Base-by-base conservation (phyloP, 768 basidiomycete species). In the Amanita jacksonii region DNA sequence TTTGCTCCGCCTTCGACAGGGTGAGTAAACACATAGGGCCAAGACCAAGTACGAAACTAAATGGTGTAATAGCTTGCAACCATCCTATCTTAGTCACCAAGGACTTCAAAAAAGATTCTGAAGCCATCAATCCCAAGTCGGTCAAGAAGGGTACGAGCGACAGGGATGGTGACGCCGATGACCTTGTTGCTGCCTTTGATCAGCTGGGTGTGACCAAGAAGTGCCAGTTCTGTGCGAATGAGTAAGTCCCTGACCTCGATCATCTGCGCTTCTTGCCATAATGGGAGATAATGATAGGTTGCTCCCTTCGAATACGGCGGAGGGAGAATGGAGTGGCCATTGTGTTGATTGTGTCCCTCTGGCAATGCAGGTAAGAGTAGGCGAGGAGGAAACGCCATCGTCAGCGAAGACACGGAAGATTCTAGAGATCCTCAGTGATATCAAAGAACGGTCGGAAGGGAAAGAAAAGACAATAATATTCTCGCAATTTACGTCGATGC, bases 391-490 rank as follows among this genome's bases (percentile, higher is more conserved):
- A 12, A 81, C 79, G 3, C 82, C 82, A 0, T 70, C 75, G 23
- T 91, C 88, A 5, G 81, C 93, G 15, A 99, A 99, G 63, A 87
- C 90, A 41, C 73, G 81, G 24, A 90, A 84, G 73, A 73, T 89
- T 30, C 53, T 96, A 38, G 72, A 83, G 53, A 61, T 97, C 8
- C 65, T 99, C 32, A 52, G 64, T 8, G 71, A 78, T 13, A 78
- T 91, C 41, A 74, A 81, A 12, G 63, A 69, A 38, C 69, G 76
- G 41, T 70, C 76, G 8, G 62, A 74, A 10, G 59, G 69, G 12
- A 62, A 66, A 48, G 90, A 96, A 57, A 99, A 97, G 73, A 94
- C 92, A 0, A 98, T 98, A 50, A 80, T 99, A 16, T 98, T 97
- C 58, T 92, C 89, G 0, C 93, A 96, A 56, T 89, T 89, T 50